Evolutionary conservation across 176 grass and related monocot genomes (phyloP), one percentile per base, ranked within the genome.

Genomic region (Paspalum notatum): DNA sequence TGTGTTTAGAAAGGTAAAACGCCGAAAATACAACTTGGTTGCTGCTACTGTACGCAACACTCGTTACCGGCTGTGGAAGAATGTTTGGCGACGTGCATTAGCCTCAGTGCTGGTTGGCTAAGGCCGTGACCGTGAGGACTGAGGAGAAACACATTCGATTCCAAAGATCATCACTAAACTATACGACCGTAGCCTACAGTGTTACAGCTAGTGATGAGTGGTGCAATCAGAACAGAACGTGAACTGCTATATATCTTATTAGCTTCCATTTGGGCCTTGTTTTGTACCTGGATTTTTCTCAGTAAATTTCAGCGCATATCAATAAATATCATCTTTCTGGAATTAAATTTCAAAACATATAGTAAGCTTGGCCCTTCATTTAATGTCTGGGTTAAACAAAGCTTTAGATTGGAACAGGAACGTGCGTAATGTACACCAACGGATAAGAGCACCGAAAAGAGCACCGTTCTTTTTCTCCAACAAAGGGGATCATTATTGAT

Each of bases 51-150:
- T 43, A 6, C 52, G 66, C 10, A 70, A 51, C 26, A 37, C 32
- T 66, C 9, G 6, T 74, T 71, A 51, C 38, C 18, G 54, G 40
- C 77, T 52, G 56, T 61, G 39, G 47, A 79, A 80, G 68, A 80
- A 80, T 84, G 45, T 88, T 84, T 74, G 86, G 81, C 70, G 54
- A 84, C 10, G 62, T 69, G 69, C 69, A 84, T 75, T 32, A 68
- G 39, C 4, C 32, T 87, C 21, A 0, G 1, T 18, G 44, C 73
- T 43, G 72, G 37, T 82, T 82, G 79, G 25, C 45, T 70, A 13
- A 37, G 17, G 4, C 18, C 5, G 42, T 16, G n/a, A n/a, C n/a
- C n/a, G n/a, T n/a, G n/a, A n/a, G n/a, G n/a, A n/a, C n/a, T n/a
- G 10, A 44, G 17, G 68, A 64, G 24, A 39, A 44, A 63, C 24